phyloP scores from a whole-genome alignment of 306 rosid genomes.

The Gastrolobium villosum region DNA sequence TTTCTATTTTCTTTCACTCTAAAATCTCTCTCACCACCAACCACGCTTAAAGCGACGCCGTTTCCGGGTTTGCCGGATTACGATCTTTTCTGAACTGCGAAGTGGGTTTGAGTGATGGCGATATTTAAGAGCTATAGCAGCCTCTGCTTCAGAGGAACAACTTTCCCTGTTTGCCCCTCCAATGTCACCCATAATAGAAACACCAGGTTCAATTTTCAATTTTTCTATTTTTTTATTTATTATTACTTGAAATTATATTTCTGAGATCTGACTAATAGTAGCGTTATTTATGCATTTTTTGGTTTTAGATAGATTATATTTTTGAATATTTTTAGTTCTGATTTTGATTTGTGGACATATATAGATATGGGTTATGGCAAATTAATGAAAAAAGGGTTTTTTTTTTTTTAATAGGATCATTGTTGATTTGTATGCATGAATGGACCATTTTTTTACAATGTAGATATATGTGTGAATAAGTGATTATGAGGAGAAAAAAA shows the following conservation, averaged over 20 bases:
- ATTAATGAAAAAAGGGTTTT: not conserved
- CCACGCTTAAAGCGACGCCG: too few relatives aligned
- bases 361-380: not conserved
- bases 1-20: too few relatives aligned
- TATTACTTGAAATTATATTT: not conserved
- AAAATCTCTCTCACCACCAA: too few relatives aligned
- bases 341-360: not conserved
- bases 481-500: not conserved
- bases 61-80: not conserved
- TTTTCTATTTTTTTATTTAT: not conserved
- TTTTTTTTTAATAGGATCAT: not conserved
- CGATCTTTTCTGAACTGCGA: not conserved
- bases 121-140: constrained; percentile 53
- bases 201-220: constrained; percentile 35
- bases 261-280: not conserved
- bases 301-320: not conserved
- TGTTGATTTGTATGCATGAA: not conserved
- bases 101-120: constrained; percentile 48
- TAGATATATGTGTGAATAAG: not conserved
- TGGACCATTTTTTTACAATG: not conserved
- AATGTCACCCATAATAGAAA: constrained; percentile 43
- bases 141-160: constrained; percentile 53
- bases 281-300: constrained; percentile 15
- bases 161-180: constrained; percentile 62
- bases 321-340: not conserved